Percentiles rank a stretch among this genome's conserved stretches.
Evolutionary conservation across 164 flowering plant genomes (phyloP).

Genomic region (Vitis riparia): DNA sequence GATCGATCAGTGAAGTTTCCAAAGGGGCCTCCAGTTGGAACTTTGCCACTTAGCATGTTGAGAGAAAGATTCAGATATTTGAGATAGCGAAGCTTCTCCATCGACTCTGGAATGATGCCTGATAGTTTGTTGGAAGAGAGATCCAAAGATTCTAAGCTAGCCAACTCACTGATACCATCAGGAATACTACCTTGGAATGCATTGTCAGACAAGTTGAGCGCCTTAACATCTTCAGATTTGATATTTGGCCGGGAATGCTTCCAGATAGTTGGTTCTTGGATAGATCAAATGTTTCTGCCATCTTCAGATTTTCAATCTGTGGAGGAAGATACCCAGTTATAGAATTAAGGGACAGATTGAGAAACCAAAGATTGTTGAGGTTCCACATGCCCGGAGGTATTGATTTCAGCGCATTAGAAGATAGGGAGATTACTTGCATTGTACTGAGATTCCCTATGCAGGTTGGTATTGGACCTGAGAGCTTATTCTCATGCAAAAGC

Average conservation of each 20-base stretch:
- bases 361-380: conserved; percentile 2
- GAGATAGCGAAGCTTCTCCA: conserved; percentile 7
- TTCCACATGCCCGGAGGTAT: background rate
- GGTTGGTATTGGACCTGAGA: no score
- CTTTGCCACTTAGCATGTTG: conserved; percentile 9
- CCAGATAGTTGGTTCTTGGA: conserved; percentile 1
- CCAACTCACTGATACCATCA: background rate
- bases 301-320: conserved; percentile 8
- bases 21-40: conserved; percentile 17
- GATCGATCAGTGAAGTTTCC: conserved; percentile 8
- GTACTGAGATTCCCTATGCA: no score
- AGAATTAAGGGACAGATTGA: conserved; percentile 5
- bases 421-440: no score
- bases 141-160: conserved; percentile 4
- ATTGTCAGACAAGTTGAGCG: background rate
- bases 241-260: background rate
- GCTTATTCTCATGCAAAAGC: no score
- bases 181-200: no score
- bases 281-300: background rate
- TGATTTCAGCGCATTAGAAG: no score
- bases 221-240: background rate
- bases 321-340: conserved; percentile 6
- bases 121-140: conserved; percentile 10
- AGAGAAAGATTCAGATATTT: conserved; percentile 3
- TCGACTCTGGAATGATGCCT: conserved; percentile 5